Evolutionary conservation across 306 rosid species (phyloP).

Genomic region (Cicer judaicum): DNA sequence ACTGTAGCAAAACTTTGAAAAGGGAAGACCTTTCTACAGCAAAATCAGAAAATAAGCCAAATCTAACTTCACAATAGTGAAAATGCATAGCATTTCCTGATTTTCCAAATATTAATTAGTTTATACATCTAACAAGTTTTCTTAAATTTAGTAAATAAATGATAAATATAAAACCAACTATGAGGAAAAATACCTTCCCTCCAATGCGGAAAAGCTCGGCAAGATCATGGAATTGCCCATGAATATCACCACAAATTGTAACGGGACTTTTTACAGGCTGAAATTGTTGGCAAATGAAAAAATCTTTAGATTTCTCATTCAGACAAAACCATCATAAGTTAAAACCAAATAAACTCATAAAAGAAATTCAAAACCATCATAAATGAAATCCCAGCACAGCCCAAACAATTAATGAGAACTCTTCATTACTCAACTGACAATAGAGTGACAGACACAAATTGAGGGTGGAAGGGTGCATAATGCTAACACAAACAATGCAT

Average conservation of each 20-base stretch:
- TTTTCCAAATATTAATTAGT: constrained; percentile 18
- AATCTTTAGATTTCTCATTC: constrained; percentile 18
- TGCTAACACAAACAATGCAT: constrained; percentile 16
- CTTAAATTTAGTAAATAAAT: constrained; percentile 20
- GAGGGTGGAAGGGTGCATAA: constrained; percentile 7
- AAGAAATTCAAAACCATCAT: constrained; percentile 28
- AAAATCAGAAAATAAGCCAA: constrained; percentile 12
- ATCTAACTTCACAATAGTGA: background rate
- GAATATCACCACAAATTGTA: constrained; percentile 96
- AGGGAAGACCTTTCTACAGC: constrained; percentile 20
- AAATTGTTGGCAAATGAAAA: constrained; percentile 44
- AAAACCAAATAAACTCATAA: background rate
- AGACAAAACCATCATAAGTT: constrained; percentile 34
- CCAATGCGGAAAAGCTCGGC: constrained; percentile 98
- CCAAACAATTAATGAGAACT: constrained; percentile 1
- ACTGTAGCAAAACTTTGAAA: background rate
- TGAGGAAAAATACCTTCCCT: constrained; percentile 74
- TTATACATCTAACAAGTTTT: constrained; percentile 33
- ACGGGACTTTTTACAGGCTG: constrained; percentile 99
- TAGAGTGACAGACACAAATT: background rate
- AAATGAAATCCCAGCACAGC: background rate
- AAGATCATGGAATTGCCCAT: constrained; percentile 97
- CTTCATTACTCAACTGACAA: constrained; percentile 12
- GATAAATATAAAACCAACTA: constrained; percentile 25
- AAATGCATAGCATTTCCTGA: background rate